Conservation (phyloP, 2,329 filamentous ascomycete species). For the Arthrobotrys musiformis region DNA sequence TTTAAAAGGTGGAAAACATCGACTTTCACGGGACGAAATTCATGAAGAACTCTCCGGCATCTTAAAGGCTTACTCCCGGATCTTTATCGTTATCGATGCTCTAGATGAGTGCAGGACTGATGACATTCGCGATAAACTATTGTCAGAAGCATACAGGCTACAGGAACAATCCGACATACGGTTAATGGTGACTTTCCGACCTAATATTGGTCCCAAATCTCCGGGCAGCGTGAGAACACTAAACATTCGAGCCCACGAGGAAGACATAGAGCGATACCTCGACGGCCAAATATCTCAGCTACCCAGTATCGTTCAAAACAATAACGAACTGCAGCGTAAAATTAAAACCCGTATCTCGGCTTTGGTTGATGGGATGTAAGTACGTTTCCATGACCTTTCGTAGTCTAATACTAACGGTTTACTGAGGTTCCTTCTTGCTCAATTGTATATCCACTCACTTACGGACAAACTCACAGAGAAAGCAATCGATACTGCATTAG, state of each 20-base stretch:
- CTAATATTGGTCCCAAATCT: no score
- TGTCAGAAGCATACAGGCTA: no score
- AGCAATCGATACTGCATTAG: background rate
- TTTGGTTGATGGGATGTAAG: constrained; percentile 8
- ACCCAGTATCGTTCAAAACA: no score
- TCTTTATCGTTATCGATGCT: constrained; percentile 15
- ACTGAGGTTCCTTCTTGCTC: constrained; percentile 4
- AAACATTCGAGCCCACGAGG: background rate
- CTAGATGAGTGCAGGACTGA: constrained; percentile 5
- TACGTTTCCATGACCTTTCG: background rate
- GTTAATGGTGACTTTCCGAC: no score
- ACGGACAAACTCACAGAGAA: background rate
- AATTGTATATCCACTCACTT: background rate
- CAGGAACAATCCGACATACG: no score
- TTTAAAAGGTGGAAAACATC: no score
- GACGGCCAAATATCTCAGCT: background rate
- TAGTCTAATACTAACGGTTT: background rate
- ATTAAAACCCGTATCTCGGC: background rate
- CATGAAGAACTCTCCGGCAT: background rate
- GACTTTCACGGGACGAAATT: background rate
- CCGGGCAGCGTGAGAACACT: background rate
- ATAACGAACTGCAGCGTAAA: no score
- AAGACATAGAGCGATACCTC: background rate
- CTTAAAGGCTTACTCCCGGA: background rate
- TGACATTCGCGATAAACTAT: no score